phyloP scores from a whole-genome alignment of 148 eudicot species.

The Rhododendron simsii region DNA sequence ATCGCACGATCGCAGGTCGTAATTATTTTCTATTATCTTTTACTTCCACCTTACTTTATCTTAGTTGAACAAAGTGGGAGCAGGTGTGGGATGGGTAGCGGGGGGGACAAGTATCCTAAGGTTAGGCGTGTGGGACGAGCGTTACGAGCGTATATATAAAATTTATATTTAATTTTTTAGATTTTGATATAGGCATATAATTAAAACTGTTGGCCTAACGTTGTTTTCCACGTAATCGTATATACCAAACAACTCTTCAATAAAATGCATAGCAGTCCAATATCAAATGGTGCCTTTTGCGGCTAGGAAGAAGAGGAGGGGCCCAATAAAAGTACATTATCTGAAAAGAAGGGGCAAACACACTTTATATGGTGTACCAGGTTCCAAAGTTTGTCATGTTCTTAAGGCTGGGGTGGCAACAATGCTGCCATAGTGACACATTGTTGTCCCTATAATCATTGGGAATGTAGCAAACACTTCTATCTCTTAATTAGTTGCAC shows the following conservation, averaged over 20 bases:
- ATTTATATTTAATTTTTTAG: neutral
- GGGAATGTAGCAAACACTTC: neutral
- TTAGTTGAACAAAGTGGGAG: neutral
- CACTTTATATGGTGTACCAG: neutral
- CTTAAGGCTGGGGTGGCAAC: neutral
- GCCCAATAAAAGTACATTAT: too few species aligned
- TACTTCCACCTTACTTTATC: neutral
- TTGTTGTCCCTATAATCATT: neutral
- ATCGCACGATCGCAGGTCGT: constrained; percentile 40
- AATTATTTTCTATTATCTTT: constrained; percentile 16
- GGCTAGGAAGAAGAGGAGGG: too few species aligned
- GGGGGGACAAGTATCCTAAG: neutral
- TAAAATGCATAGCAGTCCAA: neutral
- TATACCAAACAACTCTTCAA: neutral
- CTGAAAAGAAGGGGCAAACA: neutral
- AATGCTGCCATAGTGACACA: neutral
- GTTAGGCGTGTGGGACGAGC: neutral
- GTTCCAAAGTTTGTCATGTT: neutral
- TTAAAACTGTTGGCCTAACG: neutral
- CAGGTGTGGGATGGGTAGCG: neutral
- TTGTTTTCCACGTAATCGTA: neutral
- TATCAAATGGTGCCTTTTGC: neutral
- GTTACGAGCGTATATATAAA: neutral
- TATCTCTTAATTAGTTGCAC: neutral
- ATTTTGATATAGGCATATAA: neutral